Evolutionary conservation across 768 basidiomycete species (phyloP).

Genomic region (Agaricus blazei): DNA sequence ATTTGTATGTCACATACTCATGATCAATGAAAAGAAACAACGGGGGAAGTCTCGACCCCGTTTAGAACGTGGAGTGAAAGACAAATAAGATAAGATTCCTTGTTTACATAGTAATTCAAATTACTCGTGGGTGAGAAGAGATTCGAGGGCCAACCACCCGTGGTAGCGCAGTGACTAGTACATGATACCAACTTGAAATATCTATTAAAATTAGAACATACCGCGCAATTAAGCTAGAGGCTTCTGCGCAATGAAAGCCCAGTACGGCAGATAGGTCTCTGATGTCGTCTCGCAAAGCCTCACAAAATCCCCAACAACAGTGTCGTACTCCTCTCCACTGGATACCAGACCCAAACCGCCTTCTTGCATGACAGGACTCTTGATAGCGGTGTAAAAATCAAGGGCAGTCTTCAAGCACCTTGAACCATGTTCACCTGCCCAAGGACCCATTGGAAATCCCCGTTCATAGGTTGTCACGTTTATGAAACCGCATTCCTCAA

Average conservation of each 20-base stretch:
- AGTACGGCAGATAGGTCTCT: not conserved
- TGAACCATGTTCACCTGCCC: not conserved
- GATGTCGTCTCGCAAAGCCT: not conserved
- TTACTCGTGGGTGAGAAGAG: no score
- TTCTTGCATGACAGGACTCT: conserved; percentile 3
- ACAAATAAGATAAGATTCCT: no score
- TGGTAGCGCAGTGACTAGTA: no score
- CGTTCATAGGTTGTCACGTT: conserved; percentile 4
- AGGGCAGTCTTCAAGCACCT: not conserved
- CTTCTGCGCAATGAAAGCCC: not conserved
- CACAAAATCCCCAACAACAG: conserved; percentile 1
- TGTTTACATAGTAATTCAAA: no score
- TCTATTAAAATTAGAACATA: no score
- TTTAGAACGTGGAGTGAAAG: no score
- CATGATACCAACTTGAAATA: no score
- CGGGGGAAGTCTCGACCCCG: no score
- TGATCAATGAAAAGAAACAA: no score
- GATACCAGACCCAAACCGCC: not conserved
- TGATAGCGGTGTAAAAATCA: not conserved
- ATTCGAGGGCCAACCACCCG: no score
- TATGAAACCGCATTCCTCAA: conserved; percentile 4
- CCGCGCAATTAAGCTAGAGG: not conserved
- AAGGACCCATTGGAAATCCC: not conserved
- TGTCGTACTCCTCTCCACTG: conserved; percentile 9
- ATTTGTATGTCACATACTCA: no score